These are phyloP conservation scores for Carex myosuroides DNA, from an alignment of 176 grass and related monocot genomes.

Conservation along the genomic window DNA sequence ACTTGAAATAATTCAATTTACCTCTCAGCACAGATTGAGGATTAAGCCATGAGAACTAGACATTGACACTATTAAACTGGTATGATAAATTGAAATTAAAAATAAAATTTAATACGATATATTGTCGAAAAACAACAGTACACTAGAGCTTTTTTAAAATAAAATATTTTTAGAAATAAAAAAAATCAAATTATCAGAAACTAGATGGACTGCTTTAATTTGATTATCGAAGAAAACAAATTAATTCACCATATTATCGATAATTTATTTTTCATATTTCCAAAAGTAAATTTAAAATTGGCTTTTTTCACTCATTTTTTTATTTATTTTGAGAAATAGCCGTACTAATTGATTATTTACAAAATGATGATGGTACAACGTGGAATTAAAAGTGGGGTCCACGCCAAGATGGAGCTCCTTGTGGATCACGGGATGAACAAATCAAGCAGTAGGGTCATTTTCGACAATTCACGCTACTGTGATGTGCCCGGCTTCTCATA, in stretches of 20 bases:
- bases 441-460: background rate
- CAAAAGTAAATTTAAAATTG: too few relatives aligned
- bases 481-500: too few relatives aligned
- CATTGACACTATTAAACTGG: background rate
- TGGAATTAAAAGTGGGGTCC: constrained; percentile 1
- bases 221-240: too few relatives aligned
- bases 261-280: too few relatives aligned
- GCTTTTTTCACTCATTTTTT: too few relatives aligned
- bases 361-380: background rate
- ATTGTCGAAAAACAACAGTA: background rate
- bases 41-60: background rate
- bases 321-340: too few relatives aligned
- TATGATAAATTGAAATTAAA: background rate
- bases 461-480: too few relatives aligned
- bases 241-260: too few relatives aligned
- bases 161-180: too few relatives aligned
- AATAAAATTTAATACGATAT: background rate
- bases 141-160: too few relatives aligned
- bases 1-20: background rate
- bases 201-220: too few relatives aligned
- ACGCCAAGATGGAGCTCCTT: background rate
- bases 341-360: background rate
- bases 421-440: constrained; percentile 12
- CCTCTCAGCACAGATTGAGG: background rate
- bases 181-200: too few relatives aligned